Conservation (phyloP, 2,329 filamentous ascomycete species). For the Colletotrichum euphorbiae region DNA sequence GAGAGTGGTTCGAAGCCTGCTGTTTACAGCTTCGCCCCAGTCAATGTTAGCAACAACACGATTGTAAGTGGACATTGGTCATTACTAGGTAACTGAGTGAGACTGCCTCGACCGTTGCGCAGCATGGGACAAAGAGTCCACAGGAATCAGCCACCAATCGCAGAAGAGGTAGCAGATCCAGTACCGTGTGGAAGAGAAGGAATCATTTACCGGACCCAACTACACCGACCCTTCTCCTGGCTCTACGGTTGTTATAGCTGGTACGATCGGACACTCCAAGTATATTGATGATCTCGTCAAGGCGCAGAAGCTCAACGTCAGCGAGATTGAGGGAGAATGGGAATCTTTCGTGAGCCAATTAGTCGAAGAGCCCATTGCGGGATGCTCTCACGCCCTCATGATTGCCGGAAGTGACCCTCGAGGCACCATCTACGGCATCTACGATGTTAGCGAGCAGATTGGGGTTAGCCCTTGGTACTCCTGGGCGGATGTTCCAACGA, state of each 20-base stretch:
- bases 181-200: conserved; percentile 56
- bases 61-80: conserved; percentile 48
- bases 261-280: conserved; percentile 73
- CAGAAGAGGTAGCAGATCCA: conserved; percentile 42
- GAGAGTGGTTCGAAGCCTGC: conserved; percentile 50
- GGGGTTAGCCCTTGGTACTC: conserved; percentile 79
- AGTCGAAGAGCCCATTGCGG: conserved; percentile 67
- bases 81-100: not conserved
- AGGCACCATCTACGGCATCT: conserved; percentile 77
- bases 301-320: conserved; percentile 67
- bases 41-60: conserved; percentile 60
- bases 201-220: conserved; percentile 58
- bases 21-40: conserved; percentile 56
- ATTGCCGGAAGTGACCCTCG: conserved; percentile 75
- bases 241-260: conserved; percentile 73
- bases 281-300: conserved; percentile 70
- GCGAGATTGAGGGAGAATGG: conserved; percentile 71
- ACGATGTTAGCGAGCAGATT: conserved; percentile 79
- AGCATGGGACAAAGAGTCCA: no score
- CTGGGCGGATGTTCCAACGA: conserved; percentile 72
- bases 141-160: not conserved
- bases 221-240: conserved; percentile 55
- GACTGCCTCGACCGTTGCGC: no score
- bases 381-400: conserved; percentile 69
- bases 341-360: conserved; percentile 74